Evolutionary conservation across 768 basidiomycete genomes (phyloP), one percentile per base, ranked within the genome.

Genomic region (Phylloporus sp.): DNA sequence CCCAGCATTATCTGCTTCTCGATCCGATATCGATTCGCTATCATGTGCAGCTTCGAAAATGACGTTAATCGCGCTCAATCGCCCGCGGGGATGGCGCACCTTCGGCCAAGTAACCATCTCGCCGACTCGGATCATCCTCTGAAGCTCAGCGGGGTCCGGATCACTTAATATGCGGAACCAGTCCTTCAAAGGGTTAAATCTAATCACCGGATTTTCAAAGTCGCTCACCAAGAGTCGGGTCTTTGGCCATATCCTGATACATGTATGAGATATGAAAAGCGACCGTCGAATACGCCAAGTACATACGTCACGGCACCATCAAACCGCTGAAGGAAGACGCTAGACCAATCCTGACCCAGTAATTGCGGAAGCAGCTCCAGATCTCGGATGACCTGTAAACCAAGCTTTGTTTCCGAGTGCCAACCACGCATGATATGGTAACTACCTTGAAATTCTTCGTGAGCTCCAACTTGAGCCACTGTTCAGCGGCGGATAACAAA

Each of bases 101-200:
- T 95, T 97, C 0, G 96, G 95, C 92, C 92, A 99, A n/a, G 96
- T 89, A 23, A 92, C 95, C 9, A 80, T 63, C 67, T 96, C 76
- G 10, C 96, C 96, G 0, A 91, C 87, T 44, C 72, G 71, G 50
- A 96, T 79, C 90, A 97, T 92, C 50, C 91, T 73, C 49, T 79
- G 81, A 44, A 99, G 72, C 63, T 97, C 90, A 8, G 69, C 59
- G 7, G 78, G 78, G 64, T 89, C 80, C 0, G 93, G 93, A 64
- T 96, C 93, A 23, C 81, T 88, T 35, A 97, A 67, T 37, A 97
- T 77, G 32, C 74, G 79, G 48, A 89, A 67, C 89, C 89, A 95
- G 58, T 94, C 89, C 85, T 90, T 40, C 21, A 17, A 42, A 27
- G 17, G 3, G 27, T 49, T 1, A 14, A 40, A 31, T 41, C n/a